Percentiles rank a stretch among this genome's conserved stretches.
Conservation (phyloP, 2,329 filamentous ascomycete genomes). For the Talaromyces sp. region DNA sequence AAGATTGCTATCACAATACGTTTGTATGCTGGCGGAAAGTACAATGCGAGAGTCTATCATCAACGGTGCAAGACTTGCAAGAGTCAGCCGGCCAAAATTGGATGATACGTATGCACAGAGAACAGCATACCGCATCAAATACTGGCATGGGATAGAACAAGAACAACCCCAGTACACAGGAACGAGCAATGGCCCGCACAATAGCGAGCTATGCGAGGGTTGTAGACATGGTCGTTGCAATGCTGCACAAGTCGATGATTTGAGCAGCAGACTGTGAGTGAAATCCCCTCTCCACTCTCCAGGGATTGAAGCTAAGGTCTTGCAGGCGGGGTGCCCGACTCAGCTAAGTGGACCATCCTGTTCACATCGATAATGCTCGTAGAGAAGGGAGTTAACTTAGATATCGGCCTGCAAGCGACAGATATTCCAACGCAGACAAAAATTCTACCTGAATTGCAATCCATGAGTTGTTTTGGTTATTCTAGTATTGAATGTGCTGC, state of each 20-base stretch:
- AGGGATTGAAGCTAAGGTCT: background rate
- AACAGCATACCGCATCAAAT: background rate
- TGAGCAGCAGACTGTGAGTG: background rate
- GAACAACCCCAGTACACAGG: background rate
- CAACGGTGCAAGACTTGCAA: slow-evolving; percentile 19
- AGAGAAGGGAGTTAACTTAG: no score
- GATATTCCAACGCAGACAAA: no score
- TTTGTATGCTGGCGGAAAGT: slow-evolving; percentile 37
- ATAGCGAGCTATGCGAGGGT: background rate
- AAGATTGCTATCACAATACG: slow-evolving; percentile 46
- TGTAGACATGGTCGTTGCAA: background rate
- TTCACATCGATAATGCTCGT: background rate
- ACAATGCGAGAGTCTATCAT: slow-evolving; percentile 49
- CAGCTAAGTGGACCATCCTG: background rate
- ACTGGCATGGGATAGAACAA: background rate
- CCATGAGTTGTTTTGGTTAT: no score
- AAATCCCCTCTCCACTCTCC: background rate
- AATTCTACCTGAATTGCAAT: no score
- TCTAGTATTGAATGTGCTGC: no score
- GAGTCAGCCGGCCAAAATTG: background rate
- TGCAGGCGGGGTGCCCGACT: background rate
- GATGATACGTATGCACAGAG: background rate
- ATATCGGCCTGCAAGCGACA: no score
- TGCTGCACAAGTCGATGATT: background rate
- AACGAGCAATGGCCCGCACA: background rate